Evolutionary conservation across 345 rosid species (phyloP).

Genomic region (Dipteronia sinensis): DNA sequence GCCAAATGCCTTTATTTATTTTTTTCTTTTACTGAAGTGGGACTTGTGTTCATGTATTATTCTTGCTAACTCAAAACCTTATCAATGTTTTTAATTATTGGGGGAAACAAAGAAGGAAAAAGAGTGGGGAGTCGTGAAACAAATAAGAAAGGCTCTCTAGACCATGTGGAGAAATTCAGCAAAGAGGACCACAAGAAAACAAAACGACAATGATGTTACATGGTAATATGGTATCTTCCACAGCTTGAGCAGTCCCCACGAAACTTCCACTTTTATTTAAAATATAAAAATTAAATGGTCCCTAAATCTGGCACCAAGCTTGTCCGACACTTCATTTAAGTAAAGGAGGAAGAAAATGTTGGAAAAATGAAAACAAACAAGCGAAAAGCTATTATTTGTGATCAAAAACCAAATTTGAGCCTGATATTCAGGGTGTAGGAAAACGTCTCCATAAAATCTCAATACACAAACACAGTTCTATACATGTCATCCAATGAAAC

Average conservation of each 20-base stretch:
- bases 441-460: background rate
- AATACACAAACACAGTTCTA: background rate
- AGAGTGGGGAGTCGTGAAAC: background rate
- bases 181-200: slow-evolving; percentile 35
- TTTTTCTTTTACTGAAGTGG: background rate
- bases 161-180: slow-evolving; percentile 9
- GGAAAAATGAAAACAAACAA: background rate
- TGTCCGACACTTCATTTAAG: slow-evolving; percentile 27
- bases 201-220: slow-evolving; percentile 22
- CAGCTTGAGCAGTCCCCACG: slow-evolving; percentile 34
- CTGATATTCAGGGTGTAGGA: background rate
- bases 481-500: background rate
- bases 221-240: slow-evolving; percentile 29
- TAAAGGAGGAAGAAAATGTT: slow-evolving; percentile 4
- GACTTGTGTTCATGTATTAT: background rate
- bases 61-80: background rate
- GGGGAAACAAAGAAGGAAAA: background rate
- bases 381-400: background rate
- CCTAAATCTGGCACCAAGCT: slow-evolving; percentile 28
- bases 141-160: slow-evolving; percentile 8
- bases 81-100: background rate
- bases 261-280: slow-evolving; percentile 42
- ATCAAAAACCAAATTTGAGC: background rate
- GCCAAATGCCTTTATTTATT: background rate
- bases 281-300: slow-evolving; percentile 32